Conservation (phyloP, 345 rosid species). For the Combretum micranthum region DNA sequence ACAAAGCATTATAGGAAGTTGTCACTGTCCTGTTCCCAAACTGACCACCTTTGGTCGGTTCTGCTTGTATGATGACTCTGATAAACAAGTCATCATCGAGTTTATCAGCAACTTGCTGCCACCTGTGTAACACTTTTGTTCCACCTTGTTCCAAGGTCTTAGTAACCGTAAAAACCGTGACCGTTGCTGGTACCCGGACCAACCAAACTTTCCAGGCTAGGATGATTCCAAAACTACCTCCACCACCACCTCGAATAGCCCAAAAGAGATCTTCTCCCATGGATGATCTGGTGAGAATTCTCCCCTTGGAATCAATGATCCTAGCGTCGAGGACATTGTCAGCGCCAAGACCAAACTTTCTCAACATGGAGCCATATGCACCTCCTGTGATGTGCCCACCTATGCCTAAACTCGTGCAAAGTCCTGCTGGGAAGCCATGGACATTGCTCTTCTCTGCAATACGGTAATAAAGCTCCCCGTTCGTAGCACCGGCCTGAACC, state of each 20-base stretch:
- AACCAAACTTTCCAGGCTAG: conserved; percentile 51
- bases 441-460: conserved; percentile 50
- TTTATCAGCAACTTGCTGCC: conserved; percentile 46
- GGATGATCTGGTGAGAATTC: conserved; percentile 34
- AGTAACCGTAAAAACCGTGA: conserved; percentile 49
- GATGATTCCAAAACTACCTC: conserved; percentile 59
- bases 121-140: conserved; percentile 35
- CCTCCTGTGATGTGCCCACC: conserved; percentile 69
- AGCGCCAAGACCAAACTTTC: conserved; percentile 67
- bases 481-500: conserved; percentile 70
- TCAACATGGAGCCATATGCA: conserved; percentile 68
- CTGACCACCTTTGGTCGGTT: neutral
- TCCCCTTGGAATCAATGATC: conserved; percentile 46
- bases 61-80: conserved; percentile 35
- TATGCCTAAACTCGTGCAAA: conserved; percentile 53
- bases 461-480: conserved; percentile 53
- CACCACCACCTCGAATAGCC: conserved; percentile 78
- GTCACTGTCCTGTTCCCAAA: conserved; percentile 23
- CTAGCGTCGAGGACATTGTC: conserved; percentile 71
- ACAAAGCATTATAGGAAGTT: conserved; percentile 31
- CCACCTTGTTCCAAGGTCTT: conserved; percentile 46
- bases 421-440: conserved; percentile 64
- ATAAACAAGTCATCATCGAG: conserved; percentile 50
- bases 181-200: conserved; percentile 55
- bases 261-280: conserved; percentile 70